Conservation (phyloP, 2,329 filamentous ascomycete species). For the Pseudogymnoascus sp. region DNA sequence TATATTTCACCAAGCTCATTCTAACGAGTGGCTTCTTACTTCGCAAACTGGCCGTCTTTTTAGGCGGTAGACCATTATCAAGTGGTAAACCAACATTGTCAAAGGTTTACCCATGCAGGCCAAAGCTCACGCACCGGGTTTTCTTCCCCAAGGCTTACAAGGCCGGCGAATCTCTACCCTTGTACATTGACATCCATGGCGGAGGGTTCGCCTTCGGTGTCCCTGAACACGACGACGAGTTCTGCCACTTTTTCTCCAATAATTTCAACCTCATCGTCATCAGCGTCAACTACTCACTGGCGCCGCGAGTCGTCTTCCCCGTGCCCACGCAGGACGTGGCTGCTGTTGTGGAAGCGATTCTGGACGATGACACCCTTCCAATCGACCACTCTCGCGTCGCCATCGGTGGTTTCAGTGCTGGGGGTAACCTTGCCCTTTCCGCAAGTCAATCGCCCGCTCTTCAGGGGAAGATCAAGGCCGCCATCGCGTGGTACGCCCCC, state of each 20-base stretch:
- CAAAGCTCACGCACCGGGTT: slow-evolving; percentile 25
- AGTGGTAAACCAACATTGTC: slow-evolving; percentile 18
- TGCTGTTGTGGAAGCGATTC: slow-evolving; percentile 34
- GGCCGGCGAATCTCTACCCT: slow-evolving; percentile 28
- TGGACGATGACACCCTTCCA: slow-evolving; percentile 37
- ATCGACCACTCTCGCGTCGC: slow-evolving; percentile 36
- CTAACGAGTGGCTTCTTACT: not conserved
- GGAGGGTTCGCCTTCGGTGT: slow-evolving; percentile 41
- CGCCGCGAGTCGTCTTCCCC: slow-evolving; percentile 38
- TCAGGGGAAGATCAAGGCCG: slow-evolving; percentile 27
- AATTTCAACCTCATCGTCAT: slow-evolving; percentile 36
- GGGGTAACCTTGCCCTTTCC: slow-evolving; percentile 40
- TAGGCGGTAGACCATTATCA: slow-evolving; percentile 11
- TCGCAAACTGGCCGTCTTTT: not conserved
- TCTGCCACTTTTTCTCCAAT: slow-evolving; percentile 37
- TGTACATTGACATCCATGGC: slow-evolving; percentile 44
- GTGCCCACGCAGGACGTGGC: slow-evolving; percentile 37
- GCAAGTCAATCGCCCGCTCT: slow-evolving; percentile 34
- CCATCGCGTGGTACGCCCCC: slow-evolving; percentile 37
- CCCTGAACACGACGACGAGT: slow-evolving; percentile 38
- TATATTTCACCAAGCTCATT: slow-evolving; percentile 1
- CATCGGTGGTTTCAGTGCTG: slow-evolving; percentile 42
- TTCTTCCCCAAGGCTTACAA: slow-evolving; percentile 35
- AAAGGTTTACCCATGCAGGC: slow-evolving; percentile 25
- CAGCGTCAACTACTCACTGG: slow-evolving; percentile 41